Evolutionary conservation across 495 filamentous ascomycete genomes (phyloP).

Genomic region (Penicillium ochrochloron): DNA sequence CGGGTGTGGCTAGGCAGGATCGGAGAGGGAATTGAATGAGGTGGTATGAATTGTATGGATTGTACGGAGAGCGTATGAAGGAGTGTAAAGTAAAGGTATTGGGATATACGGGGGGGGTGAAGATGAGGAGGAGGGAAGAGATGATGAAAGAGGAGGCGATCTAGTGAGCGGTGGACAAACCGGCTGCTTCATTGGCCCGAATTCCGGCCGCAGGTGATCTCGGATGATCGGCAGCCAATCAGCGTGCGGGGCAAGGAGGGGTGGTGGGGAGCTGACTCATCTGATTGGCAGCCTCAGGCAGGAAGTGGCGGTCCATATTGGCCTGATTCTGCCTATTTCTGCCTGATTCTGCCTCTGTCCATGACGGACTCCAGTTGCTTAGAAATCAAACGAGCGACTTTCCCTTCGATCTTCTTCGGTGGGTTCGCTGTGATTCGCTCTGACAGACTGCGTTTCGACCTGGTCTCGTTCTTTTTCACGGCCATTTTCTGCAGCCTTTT

Average conservation of each 20-base stretch:
- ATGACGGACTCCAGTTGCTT: conserved; percentile 13
- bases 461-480: neutral
- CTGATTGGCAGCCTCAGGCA: conserved; percentile 1
- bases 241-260: neutral
- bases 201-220: conserved; percentile 12
- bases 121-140: conserved; percentile 9
- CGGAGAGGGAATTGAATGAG: neutral
- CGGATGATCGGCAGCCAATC: conserved; percentile 24
- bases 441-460: neutral
- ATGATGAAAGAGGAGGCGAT: conserved; percentile 25
- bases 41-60: neutral
- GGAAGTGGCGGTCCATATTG: neutral
- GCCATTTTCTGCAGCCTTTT: neutral
- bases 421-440: conserved; percentile 9
- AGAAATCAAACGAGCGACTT: conserved; percentile 21
- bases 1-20: conserved; percentile 7
- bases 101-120: neutral
- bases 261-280: conserved; percentile 3
- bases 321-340: neutral
- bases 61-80: neutral
- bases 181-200: conserved; percentile 25
- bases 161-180: conserved; percentile 8
- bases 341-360: neutral
- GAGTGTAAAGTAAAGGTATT: neutral
- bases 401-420: neutral